Evolutionary conservation across 2,329 filamentous ascomycete species (phyloP).

Genomic region (Calonectria crousiana): DNA sequence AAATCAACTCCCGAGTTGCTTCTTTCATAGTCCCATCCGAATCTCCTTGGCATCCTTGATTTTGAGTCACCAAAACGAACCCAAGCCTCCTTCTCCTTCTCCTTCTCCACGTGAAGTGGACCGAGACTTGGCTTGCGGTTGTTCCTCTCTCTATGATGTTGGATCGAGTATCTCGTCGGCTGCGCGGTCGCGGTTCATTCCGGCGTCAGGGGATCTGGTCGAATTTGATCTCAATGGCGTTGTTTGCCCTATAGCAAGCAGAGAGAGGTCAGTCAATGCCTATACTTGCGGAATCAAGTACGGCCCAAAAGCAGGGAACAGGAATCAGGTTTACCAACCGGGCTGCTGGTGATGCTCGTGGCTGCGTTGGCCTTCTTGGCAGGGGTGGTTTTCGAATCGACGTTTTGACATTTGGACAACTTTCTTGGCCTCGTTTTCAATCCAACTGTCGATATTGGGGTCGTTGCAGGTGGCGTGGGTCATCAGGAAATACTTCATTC

Average conservation of each 20-base stretch:
- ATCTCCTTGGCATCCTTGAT: background rate
- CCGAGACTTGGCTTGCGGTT: no score
- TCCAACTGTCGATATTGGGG: conserved; percentile 65
- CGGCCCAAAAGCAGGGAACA: background rate
- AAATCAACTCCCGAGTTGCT: background rate
- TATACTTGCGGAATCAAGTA: background rate
- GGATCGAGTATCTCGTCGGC: background rate
- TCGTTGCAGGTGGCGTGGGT: conserved; percentile 65
- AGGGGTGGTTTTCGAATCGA: background rate
- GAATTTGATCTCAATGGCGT: background rate
- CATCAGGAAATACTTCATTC: conserved; percentile 65
- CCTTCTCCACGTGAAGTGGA: background rate
- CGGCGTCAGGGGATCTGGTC: conserved; percentile 17
- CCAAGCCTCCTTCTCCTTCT: no score
- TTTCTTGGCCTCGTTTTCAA: conserved; percentile 63
- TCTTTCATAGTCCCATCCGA: background rate
- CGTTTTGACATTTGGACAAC: conserved; percentile 54
- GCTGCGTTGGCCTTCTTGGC: background rate
- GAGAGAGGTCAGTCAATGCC: background rate
- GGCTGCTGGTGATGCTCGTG: background rate
- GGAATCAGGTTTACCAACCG: background rate
- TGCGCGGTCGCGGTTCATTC: background rate
- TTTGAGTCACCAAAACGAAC: background rate
- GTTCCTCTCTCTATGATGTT: background rate
- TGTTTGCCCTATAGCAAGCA: background rate